A percentile compares a stretch with the other conserved stretches of the same genome.
Evolutionary conservation across 1,284 basidiomycete species (phyloP).

Genomic region (Phenoliferia sp.): DNA sequence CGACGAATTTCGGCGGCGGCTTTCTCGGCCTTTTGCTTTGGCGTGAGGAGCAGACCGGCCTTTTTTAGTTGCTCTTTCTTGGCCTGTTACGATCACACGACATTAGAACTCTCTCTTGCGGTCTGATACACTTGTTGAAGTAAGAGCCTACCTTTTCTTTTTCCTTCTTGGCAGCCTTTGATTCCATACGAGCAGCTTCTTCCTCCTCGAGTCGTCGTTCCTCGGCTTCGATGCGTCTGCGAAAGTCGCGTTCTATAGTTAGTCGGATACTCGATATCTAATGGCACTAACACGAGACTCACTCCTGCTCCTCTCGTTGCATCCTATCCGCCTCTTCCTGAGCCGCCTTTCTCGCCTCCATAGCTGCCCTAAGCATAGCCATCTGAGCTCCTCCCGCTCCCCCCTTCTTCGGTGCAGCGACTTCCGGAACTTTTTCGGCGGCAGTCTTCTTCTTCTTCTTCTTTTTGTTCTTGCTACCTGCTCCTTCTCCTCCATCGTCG

Average conservation of each 20-base stretch:
- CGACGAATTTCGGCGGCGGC: slow-evolving; percentile 85
- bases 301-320: slow-evolving; percentile 65
- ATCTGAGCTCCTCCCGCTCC: slow-evolving; percentile 31
- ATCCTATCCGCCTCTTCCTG: slow-evolving; percentile 69
- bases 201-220: slow-evolving; percentile 72
- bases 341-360: slow-evolving; percentile 79
- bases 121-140: slow-evolving; percentile 7
- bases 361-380: slow-evolving; percentile 52
- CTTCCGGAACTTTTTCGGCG: slow-evolving; percentile 41
- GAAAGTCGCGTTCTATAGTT: slow-evolving; percentile 9
- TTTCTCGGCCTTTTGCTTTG: slow-evolving; percentile 93
- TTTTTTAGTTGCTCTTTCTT: slow-evolving; percentile 81
- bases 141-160: slow-evolving; percentile 68
- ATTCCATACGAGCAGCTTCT: slow-evolving; percentile 45
- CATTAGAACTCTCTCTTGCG: too few relatives aligned
- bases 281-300: slow-evolving; percentile 7
- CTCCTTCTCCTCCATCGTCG: slow-evolving; percentile 53
- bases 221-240: slow-evolving; percentile 72
- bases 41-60: slow-evolving; percentile 83
- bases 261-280: not conserved
- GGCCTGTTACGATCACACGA: slow-evolving; percentile 53
- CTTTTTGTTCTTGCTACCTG: slow-evolving; percentile 38
- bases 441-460: slow-evolving; percentile 38
- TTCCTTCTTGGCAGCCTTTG: slow-evolving; percentile 59
- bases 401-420: slow-evolving; percentile 24